These are phyloP conservation scores for Phytopythium litorale DNA, from an alignment of 352 stramenopile genomes.

Conservation along the genomic window DNA sequence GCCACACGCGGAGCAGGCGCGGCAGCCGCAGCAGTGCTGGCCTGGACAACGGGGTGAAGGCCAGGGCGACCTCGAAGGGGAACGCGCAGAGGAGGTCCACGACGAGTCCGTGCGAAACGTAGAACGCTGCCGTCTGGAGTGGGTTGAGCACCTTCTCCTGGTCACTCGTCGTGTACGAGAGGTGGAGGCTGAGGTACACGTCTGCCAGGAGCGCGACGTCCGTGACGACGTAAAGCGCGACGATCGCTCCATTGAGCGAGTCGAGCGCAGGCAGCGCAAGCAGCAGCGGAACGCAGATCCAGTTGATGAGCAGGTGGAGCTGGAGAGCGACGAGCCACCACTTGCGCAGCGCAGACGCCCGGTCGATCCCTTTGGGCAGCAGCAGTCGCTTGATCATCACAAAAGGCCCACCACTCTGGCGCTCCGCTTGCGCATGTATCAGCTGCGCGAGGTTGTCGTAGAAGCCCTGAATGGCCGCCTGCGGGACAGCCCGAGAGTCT, in stretches of 20 bases:
- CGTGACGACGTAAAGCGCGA: slow-evolving; percentile 16
- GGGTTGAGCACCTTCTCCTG: slow-evolving; percentile 25
- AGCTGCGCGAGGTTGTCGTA: slow-evolving; percentile 31
- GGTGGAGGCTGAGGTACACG: slow-evolving; percentile 48
- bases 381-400: slow-evolving; percentile 12
- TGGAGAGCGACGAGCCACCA: slow-evolving; percentile 42
- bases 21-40: slow-evolving; percentile 29
- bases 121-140: slow-evolving; percentile 21
- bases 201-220: slow-evolving; percentile 38
- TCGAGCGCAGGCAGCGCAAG: slow-evolving; percentile 34
- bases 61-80: slow-evolving; percentile 31
- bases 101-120: slow-evolving; percentile 20
- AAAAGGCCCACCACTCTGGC: background rate
- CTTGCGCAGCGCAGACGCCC: slow-evolving; percentile 25
- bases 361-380: slow-evolving; percentile 20
- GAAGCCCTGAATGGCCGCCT: slow-evolving; percentile 23
- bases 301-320: slow-evolving; percentile 35
- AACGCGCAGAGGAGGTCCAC: slow-evolving; percentile 38
- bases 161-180: slow-evolving; percentile 17
- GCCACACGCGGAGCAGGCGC: slow-evolving; percentile 32
- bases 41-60: slow-evolving; percentile 6
- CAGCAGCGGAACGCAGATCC: slow-evolving; percentile 31
- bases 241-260: slow-evolving; percentile 9
- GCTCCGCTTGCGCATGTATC: slow-evolving; percentile 9
- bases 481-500: background rate